These are phyloP conservation scores for Umbelopsis sp. DNA, from an alignment of 192 early-diverging fungal genomes.

Conservation along the genomic window DNA sequence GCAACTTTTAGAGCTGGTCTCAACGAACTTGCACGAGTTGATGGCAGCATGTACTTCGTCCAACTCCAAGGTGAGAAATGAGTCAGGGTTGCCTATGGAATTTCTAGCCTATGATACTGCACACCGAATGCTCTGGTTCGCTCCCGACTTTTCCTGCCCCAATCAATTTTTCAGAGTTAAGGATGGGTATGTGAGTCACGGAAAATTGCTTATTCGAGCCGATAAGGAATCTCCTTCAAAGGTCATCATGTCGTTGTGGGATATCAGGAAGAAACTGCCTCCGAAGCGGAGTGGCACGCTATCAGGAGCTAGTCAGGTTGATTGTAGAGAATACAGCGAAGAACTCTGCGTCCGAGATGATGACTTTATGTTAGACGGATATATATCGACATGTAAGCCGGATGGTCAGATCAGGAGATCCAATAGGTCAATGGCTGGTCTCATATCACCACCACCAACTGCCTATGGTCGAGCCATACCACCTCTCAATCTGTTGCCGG, in stretches of 20 bases:
- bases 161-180: slow-evolving; percentile 31
- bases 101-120: slow-evolving; percentile 17
- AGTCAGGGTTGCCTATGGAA: slow-evolving; percentile 25
- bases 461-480: not conserved
- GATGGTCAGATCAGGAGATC: not conserved
- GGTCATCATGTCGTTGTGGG: slow-evolving; percentile 30
- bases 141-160: slow-evolving; percentile 18
- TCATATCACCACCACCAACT: slow-evolving; percentile 11
- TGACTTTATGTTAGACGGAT: not conserved
- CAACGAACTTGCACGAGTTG: slow-evolving; percentile 37
- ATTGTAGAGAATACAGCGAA: slow-evolving; percentile 12
- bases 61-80: slow-evolving; percentile 20
- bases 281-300: slow-evolving; percentile 27
- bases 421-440: not conserved
- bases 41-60: not conserved
- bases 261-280: slow-evolving; percentile 30
- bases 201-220: slow-evolving; percentile 28
- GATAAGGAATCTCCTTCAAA: slow-evolving; percentile 4
- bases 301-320: slow-evolving; percentile 27
- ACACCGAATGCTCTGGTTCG: slow-evolving; percentile 23
- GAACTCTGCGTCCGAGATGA: not conserved
- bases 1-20: slow-evolving; percentile 23
- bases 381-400: not conserved
- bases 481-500: not conserved
- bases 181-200: slow-evolving; percentile 38